Evolutionary conservation across 2,329 filamentous ascomycete genomes (phyloP), one percentile per base, ranked within the genome.

Genomic region (Huntiella decipiens): DNA sequence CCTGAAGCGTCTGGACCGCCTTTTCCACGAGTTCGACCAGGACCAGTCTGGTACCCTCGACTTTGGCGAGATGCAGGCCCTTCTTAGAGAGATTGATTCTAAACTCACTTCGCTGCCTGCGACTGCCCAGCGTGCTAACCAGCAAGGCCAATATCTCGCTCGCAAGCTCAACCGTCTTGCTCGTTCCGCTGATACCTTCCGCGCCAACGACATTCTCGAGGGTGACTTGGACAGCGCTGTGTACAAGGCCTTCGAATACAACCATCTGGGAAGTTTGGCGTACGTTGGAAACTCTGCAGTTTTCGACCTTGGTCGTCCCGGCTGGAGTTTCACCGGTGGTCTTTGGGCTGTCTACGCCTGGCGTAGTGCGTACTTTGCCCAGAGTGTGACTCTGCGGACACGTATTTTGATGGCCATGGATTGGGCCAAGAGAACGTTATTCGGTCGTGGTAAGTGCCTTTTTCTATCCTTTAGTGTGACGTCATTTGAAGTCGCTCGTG

Each of bases 201-300:
- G 62, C 38, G 71, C 78, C 44, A 96, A 96, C 56, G 76, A 92
- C 44, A 73, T 96, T 37, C 68, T 79, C 49, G 83, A 95, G 54
- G 88, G 87, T 15, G 88, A 96, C 57, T 63, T 96, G 4, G 92
- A 98, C 56, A 83, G 88, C 39, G 82, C 86, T 1, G 77, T 91
- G 10, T 96, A 94, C 67, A 88, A 83, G 61, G 83, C 91, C 0
- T 98, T 98, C 57, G 81, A 92, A 60, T 98, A 98, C 62, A 79
- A 71, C 56, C 88, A 98, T 58, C 71, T 98, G 16, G 91, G 92
- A 16, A 91, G 77, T 53, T 63, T 98, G 55, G 91, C 92, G 4
- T 98, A 98, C 56, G 78, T 98, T 53, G 92, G 92, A 38, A 98
- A 98, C 60, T 87, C 86, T 5, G 91, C 91, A 4, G 79, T 98